Base-by-base conservation (phyloP, 441 rosid genomes). In the Erodium texanum region DNA sequence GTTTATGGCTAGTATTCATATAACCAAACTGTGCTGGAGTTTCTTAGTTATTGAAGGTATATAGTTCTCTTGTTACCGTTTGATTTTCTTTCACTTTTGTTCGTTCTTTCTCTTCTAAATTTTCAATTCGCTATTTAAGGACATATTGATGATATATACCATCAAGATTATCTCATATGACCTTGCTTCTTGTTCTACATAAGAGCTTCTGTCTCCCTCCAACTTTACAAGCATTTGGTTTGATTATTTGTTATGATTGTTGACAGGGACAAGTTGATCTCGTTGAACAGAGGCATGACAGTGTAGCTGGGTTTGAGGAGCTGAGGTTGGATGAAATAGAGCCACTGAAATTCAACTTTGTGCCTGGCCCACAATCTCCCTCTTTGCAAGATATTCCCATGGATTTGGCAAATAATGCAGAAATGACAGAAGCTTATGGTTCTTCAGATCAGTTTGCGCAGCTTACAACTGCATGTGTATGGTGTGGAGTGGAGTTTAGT, bases 401-500 rank as follows among this genome's bases (percentile, higher is more conserved):
- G n/a, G 79, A 71, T 65, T 22, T 77, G 73, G 77, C 43, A 65
- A 69, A 69, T 67, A 70, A 66, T 73, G 29, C 71, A 22, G 72
- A 66, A 63, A 76, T 76, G 23, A 80, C 66, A 64, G 79, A 62
- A 68, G 70, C 14, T n/a, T 78, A 68, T 71, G 80, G 45, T 56
- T 73, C 85, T 15, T 62, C 84, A 0, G 71, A 48, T 67, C 80
- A 65, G 68, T 72, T 56, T 56, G 62, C 24, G 12, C 76, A 75
- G 70, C 72, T 74, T 27, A 75, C 80, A 41, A 82, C 89, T 18
- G 54, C 74, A 23, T 88, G 94, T 38, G 82, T 84, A 52, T 87
- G 95, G 95, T 89, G 95, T 18, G 89, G 86, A 15, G 62, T 78
- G 27, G 90, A 89, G 80, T 87, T 87, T 77, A 83, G 68, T 72